Evolutionary conservation across 2,329 filamentous ascomycete genomes (phyloP), one percentile per base, ranked within the genome.

Genomic region (Calonectria fujianensis): DNA sequence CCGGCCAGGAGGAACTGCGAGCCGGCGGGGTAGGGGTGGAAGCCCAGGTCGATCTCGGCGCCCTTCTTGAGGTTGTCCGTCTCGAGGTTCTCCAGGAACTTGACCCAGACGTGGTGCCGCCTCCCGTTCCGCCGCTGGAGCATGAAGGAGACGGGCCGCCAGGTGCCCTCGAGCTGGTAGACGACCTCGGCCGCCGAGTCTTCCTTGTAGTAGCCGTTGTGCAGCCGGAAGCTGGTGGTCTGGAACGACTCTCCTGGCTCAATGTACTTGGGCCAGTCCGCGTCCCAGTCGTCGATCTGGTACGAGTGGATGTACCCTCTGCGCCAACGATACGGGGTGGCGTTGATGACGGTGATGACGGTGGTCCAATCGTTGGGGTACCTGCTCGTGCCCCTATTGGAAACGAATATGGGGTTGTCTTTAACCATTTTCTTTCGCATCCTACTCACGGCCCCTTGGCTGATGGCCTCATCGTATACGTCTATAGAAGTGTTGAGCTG

Each of bases 321-420:
- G 9, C 54, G 48, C 83, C 82, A 85, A 35, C 59, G 71, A 74
- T 83, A 85, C 3, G 84, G 84, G 8, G 82, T 84, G n/a, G 78
- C 80, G 70, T 85, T 85, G 80, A 85, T 74, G 59, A 85, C 70
- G 2, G 72, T 75, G 41, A 85, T 69, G 24, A 70, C 59, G 1
- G 72, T 73, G 18, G 66, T 66, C 59, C 24, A 45, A 7, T 61
- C 31, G 39, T 52, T 27, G 13, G 57, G 32, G 57, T 18, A 18
- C n/a, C 13, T 39, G n/a, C 32, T 6, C 2, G 57, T 61, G 57
- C 35, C 57, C 57, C 32, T 27, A 7, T 27, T 61, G 57, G 32
- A n/a, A 24, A 37, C n/a, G n/a, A 59, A 59, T n/a, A 37, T 13
- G 11, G 54, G 54, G 31, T 24, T 7, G 18, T 14, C 54, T 14